A percentile compares a stretch with the other conserved stretches of the same genome.
phyloP scores from a whole-genome alignment of 768 basidiomycete genomes.

The Cyclocybe aegerita region DNA sequence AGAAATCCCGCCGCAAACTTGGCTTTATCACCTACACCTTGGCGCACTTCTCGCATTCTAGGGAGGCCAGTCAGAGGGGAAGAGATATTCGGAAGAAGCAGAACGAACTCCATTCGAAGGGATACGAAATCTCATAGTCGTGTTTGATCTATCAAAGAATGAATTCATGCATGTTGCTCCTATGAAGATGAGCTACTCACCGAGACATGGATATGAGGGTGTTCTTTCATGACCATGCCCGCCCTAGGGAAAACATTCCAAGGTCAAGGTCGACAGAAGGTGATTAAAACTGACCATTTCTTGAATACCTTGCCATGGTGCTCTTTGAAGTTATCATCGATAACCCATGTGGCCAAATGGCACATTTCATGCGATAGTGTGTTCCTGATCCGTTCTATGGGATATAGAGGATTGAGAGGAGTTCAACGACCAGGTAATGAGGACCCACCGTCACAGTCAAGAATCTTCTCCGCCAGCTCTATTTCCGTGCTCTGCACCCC shows the following conservation, averaged over 20 bases:
- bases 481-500: constrained; percentile 65
- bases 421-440: not conserved
- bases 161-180: not conserved
- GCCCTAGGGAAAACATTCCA: constrained; percentile 47
- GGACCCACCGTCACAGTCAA: constrained; percentile 68
- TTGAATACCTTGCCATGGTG: constrained; percentile 75
- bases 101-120: constrained; percentile 70
- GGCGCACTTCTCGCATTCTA: constrained; percentile 64
- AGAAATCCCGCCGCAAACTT: not conserved
- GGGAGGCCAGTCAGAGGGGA: not conserved
- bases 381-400: constrained; percentile 72
- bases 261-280: not conserved
- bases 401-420: not conserved
- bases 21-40: constrained; percentile 49
- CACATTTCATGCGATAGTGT: constrained; percentile 93
- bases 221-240: constrained; percentile 60
- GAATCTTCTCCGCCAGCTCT: constrained; percentile 79
- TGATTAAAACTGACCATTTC: constrained; percentile 50
- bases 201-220: constrained; percentile 71
- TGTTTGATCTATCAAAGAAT: constrained; percentile 56
- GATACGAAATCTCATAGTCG: constrained; percentile 73
- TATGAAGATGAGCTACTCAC: constrained; percentile 30
- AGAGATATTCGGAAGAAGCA: not conserved
- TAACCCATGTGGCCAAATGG: constrained; percentile 85
- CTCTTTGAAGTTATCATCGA: constrained; percentile 68